Percentiles rank a stretch among this genome's conserved stretches.
Evolutionary conservation across 2,329 filamentous ascomycete species (phyloP).

Genomic region (Elsinoe arachidis): DNA sequence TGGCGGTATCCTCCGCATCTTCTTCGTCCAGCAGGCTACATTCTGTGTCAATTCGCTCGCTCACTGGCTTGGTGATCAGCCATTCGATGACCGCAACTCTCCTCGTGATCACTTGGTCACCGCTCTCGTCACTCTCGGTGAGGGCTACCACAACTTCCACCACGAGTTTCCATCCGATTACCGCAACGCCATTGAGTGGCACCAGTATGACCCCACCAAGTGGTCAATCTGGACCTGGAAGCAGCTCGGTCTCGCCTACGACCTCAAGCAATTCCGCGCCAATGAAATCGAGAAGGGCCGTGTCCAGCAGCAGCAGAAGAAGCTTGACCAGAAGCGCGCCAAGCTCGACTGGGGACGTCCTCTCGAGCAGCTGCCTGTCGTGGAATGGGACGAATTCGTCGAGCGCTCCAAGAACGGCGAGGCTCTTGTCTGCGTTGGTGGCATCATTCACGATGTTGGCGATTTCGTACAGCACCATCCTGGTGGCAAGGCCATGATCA

Average conservation of each 20-base stretch:
- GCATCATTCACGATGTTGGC: conserved; percentile 76
- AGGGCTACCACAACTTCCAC: conserved; percentile 93
- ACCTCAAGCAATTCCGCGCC: conserved; percentile 81
- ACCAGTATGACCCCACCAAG: conserved; percentile 87
- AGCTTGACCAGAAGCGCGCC: conserved; percentile 77
- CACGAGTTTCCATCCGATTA: conserved; percentile 92
- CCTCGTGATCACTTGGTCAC: conserved; percentile 83
- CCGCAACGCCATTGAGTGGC: conserved; percentile 85
- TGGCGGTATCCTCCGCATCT: conserved; percentile 74
- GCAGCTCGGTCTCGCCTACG: conserved; percentile 72
- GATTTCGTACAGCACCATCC: conserved; percentile 83
- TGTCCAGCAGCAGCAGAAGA: conserved; percentile 83
- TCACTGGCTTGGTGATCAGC: conserved; percentile 86
- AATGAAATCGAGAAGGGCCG: conserved; percentile 92
- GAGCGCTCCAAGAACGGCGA: conserved; percentile 69
- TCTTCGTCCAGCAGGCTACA: conserved; percentile 84
- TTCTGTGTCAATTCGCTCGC: conserved; percentile 90
- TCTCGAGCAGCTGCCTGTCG: conserved; percentile 74
- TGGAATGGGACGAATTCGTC: conserved; percentile 81
- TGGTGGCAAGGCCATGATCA: conserved; percentile 83
- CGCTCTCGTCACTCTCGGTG: conserved; percentile 73
- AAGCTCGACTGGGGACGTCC: conserved; percentile 79
- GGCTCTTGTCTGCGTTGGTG: conserved; percentile 67
- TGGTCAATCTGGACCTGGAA: conserved; percentile 82
- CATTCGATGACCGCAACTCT: conserved; percentile 87